Percentiles rank a stretch among this genome's conserved stretches.
These are phyloP conservation scores for Solanum bulbocastanum DNA, from an alignment of 257 asterid species.

Conservation along the genomic window DNA sequence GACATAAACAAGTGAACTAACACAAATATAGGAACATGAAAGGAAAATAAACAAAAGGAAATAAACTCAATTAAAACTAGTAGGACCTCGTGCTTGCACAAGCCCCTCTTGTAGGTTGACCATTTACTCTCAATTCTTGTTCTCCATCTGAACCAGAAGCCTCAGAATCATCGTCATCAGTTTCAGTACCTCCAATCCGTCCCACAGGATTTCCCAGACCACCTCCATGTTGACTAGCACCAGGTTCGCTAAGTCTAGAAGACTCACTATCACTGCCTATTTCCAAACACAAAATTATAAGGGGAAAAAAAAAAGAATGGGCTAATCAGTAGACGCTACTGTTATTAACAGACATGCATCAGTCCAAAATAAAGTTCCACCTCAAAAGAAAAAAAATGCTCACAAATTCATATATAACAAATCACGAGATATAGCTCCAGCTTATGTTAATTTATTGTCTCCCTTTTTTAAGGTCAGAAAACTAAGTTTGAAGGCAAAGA, in stretches of 20 bases:
- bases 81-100: slow-evolving; percentile 39
- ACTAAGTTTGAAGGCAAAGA: background rate
- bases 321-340: background rate
- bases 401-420: background rate
- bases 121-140: slow-evolving; percentile 13
- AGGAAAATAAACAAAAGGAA: background rate
- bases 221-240: slow-evolving; percentile 12
- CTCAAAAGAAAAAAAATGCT: background rate
- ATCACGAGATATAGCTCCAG: background rate
- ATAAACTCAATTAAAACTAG: background rate
- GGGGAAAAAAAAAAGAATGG: background rate
- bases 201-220: slow-evolving; percentile 9
- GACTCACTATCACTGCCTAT: slow-evolving; percentile 35
- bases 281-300: background rate
- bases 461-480: background rate
- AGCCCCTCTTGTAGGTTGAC: slow-evolving; percentile 20
- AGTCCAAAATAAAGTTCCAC: background rate
- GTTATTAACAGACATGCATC: background rate
- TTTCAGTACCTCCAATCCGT: slow-evolving; percentile 29
- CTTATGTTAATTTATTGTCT: background rate
- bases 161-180: slow-evolving; percentile 28
- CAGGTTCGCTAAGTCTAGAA: slow-evolving; percentile 8
- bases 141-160: slow-evolving; percentile 63
- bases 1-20: background rate
- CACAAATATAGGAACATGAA: background rate